A percentile compares a stretch with the other conserved stretches of the same genome.
Conservation (phyloP, 306 rosid genomes). For the Vigna nakashimae region DNA sequence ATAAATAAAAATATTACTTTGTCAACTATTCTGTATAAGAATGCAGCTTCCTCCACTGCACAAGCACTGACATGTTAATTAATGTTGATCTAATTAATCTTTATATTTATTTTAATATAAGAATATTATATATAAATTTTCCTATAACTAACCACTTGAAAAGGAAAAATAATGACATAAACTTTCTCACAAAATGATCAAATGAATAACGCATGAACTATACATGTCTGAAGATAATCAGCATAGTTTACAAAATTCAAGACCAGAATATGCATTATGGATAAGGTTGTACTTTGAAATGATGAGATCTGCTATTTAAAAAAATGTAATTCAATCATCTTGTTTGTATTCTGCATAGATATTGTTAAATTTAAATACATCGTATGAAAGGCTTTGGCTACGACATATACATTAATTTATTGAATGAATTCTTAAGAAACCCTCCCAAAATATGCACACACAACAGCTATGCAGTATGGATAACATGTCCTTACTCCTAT, state of each 20-base stretch:
- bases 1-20: background rate
- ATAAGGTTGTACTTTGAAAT: background rate
- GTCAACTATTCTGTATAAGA: background rate
- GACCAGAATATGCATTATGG: too few species aligned
- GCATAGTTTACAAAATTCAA: too few species aligned
- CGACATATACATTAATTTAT: background rate
- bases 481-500: background rate
- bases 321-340: background rate
- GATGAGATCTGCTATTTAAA: background rate
- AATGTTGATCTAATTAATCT: background rate
- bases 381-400: background rate
- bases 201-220: too few species aligned
- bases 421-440: slow-evolving; percentile 8
- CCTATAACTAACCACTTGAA: too few species aligned
- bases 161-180: too few species aligned
- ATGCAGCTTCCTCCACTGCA: too few species aligned
- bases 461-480: background rate
- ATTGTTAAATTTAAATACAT: too few species aligned
- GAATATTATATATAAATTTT: too few species aligned
- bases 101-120: background rate
- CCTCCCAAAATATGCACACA: background rate
- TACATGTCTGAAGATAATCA: too few species aligned
- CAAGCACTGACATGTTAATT: background rate
- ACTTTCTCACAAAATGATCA: too few species aligned
- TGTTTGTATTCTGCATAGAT: background rate